Evolutionary conservation across 306 rosid species (phyloP).

Genomic region (Trichosanthes truncata): DNA sequence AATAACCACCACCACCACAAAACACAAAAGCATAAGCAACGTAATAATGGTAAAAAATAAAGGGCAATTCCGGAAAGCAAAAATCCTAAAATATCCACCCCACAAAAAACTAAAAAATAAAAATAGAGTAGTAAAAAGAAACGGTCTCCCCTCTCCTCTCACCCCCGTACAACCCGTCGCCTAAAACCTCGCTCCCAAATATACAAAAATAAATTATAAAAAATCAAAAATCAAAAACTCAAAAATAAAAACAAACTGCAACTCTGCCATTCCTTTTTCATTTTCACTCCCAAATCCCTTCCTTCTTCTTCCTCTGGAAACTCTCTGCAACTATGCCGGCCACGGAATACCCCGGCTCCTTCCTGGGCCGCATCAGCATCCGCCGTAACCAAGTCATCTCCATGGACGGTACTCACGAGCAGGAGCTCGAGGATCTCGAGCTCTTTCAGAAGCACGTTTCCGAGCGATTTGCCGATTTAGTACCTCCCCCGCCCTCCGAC

Average conservation of each 20-base stretch:
- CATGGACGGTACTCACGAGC: slow-evolving; percentile 75
- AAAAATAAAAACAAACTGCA: not conserved
- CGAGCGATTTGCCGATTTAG: slow-evolving; percentile 56
- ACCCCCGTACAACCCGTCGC: not conserved
- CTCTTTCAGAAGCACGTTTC: slow-evolving; percentile 64
- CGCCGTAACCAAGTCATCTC: slow-evolving; percentile 81
- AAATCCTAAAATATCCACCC: not conserved
- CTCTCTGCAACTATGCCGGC: slow-evolving; percentile 45
- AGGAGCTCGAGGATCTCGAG: slow-evolving; percentile 74
- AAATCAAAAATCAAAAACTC: not conserved
- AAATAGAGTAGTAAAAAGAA: not conserved
- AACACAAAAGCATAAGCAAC: not conserved
- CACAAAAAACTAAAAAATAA: not conserved
- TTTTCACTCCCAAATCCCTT: not conserved
- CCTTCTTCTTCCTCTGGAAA: not conserved
- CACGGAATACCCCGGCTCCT: slow-evolving; percentile 69
- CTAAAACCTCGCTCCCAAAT: not conserved
- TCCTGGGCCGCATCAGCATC: slow-evolving; percentile 81
- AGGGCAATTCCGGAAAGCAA: not conserved
- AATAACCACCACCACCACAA: not conserved
- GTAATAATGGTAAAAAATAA: not conserved
- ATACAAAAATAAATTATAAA: not conserved
- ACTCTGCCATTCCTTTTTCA: not conserved
- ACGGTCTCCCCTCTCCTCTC: not conserved
- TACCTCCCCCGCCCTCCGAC: slow-evolving; percentile 28